phyloP scores from a whole-genome alignment of 2,329 filamentous ascomycete genomes.

The Endothia cerciana region DNA sequence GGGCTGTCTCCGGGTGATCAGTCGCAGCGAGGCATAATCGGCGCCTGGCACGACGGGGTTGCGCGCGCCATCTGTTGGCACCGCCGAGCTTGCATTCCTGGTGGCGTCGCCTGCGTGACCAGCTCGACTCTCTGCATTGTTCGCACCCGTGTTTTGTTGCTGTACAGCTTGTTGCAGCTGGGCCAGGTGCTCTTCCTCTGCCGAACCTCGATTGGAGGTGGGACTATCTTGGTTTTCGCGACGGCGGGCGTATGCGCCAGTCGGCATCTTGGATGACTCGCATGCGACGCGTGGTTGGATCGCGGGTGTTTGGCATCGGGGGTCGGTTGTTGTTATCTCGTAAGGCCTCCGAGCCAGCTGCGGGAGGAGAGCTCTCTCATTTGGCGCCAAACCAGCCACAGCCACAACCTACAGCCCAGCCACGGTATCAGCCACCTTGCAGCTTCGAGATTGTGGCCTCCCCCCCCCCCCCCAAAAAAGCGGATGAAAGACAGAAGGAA shows the following conservation, averaged over 20 bases:
- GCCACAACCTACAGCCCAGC: neutral
- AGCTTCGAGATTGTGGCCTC: too few relatives aligned
- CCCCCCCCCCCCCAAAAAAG: too few relatives aligned
- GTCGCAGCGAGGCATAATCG: constrained; percentile 22
- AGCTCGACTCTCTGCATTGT: neutral
- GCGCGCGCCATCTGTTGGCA: constrained; percentile 12
- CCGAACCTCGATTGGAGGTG: neutral
- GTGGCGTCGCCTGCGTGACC: neutral
- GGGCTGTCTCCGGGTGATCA: constrained; percentile 12
- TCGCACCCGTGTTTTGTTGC: neutral
- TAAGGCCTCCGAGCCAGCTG: neutral
- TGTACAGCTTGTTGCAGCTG: constrained; percentile 8
- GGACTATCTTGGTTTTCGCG: neutral
- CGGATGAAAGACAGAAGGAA: neutral
- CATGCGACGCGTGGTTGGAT: neutral
- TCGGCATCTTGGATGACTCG: constrained; percentile 8
- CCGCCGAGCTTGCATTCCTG: neutral
- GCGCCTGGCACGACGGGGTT: constrained; percentile 11
- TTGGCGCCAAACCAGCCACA: neutral
- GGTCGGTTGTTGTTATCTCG: neutral
- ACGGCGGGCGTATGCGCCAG: constrained; percentile 1
- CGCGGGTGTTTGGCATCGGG: neutral
- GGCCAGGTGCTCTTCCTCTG: neutral
- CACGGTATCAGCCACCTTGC: neutral
- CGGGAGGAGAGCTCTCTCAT: neutral